Base-by-base conservation (phyloP, 176 grass and related monocot genomes). In the Pharus latifolius region DNA sequence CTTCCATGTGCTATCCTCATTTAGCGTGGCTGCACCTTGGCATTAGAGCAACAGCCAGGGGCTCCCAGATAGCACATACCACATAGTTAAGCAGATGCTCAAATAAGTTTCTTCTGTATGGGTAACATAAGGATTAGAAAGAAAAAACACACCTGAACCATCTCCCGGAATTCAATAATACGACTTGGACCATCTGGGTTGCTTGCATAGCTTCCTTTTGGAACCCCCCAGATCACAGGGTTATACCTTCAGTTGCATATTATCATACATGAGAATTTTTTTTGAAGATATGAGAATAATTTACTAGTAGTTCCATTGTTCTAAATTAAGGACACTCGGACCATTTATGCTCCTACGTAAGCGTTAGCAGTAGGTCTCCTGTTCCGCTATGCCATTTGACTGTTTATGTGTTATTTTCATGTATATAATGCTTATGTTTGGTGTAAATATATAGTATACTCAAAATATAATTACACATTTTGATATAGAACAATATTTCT, bases 151-250 rank as follows among this genome's bases (percentile, higher is more conserved):
- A 96, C 88, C 89, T 96, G 88, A 14, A 96, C 77, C 93, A 96
- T 96, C 69, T 80, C 54, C 17, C 93, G 83, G 27, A 77, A 92
- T 84, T 96, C 93, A 75, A 96, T 45, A 74, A 89, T 92, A 63
- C 88, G 89, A 81, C 65, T 89, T 29, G 83, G 63, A 66, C 89
- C 93, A 87, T 96, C 84, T 70, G 88, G 89, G 58, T 82, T 67
- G 65, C 45, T 89, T 78, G 88, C 79, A 80, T 96, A 96, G 85
- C 93, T 92, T 87, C 93, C 93, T 81, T 96, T 96, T 10, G 92
- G 88, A 80, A 90, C 88, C 35, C 93, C 92, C 82, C 85, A 96
- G 42, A 89, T 57, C 50, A 92, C 86, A 70, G 88, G 93, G 65
- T 96, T 80, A 81, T 96, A 96, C 64, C 93, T 96, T 83, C 37